Conservation (phyloP, 345 rosid genomes). For the Dimocarpus longan region DNA sequence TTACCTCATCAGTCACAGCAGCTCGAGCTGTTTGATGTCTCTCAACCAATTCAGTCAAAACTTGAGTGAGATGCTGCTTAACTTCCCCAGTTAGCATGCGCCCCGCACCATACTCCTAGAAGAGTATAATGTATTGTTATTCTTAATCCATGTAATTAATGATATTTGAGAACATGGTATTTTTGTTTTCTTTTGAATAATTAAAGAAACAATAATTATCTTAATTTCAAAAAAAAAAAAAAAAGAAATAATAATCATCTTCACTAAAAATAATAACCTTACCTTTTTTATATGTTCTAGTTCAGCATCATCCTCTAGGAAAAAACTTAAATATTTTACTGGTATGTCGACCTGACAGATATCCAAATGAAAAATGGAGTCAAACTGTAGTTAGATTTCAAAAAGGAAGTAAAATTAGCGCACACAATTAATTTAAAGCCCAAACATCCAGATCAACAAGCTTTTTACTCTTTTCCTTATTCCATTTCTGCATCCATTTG, state of each 20-base stretch:
- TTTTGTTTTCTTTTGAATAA: no score
- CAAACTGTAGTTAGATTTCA: neutral
- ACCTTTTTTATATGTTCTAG: constrained; percentile 84
- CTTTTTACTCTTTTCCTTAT: neutral
- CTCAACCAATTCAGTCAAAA: constrained; percentile 75
- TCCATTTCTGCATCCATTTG: neutral
- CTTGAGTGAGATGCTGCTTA: constrained; percentile 66
- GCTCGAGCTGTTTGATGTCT: constrained; percentile 81
- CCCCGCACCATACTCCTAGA: constrained; percentile 83
- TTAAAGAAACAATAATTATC: neutral
- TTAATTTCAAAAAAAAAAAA: neutral
- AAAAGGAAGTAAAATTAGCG: neutral
- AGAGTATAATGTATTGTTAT: neutral
- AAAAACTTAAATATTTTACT: constrained; percentile 74
- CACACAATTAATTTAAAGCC: neutral
- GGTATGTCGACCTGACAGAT: constrained; percentile 80
- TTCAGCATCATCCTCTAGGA: constrained; percentile 82
- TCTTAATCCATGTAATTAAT: neutral
- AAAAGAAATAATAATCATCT: neutral
- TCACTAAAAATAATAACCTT: constrained; percentile 8
- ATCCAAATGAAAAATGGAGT: constrained; percentile 6
- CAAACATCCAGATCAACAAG: neutral
- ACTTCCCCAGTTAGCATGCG: constrained; percentile 86
- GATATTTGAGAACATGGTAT: neutral
- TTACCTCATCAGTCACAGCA: constrained; percentile 82